These are phyloP conservation scores for Zea mays DNA, from an alignment of 176 grass and related monocot genomes.

Conservation along the genomic window DNA sequence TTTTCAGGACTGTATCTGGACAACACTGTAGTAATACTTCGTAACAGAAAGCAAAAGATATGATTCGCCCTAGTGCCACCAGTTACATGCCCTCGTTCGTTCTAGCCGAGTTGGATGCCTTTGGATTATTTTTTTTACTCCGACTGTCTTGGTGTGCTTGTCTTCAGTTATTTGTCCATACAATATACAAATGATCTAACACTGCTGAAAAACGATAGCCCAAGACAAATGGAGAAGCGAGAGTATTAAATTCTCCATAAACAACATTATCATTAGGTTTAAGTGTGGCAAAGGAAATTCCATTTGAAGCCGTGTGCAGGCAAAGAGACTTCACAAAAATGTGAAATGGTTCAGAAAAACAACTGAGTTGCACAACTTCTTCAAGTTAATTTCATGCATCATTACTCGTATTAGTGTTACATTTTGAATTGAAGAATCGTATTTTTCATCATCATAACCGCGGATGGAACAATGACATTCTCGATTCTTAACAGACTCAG, in stretches of 20 bases:
- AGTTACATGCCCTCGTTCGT: not conserved
- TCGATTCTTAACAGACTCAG: not conserved
- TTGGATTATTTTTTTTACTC: not conserved
- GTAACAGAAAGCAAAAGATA: not conserved
- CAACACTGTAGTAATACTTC: not conserved
- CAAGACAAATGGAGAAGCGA: not conserved
- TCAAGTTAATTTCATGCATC: conserved; percentile 20
- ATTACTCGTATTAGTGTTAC: conserved; percentile 1
- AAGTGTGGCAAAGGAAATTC: not conserved
- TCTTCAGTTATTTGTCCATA: not conserved
- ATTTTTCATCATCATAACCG: conserved; percentile 12
- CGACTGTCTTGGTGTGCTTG: not conserved
- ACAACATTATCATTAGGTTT: not conserved
- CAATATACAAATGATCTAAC: not conserved
- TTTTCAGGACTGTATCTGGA: not conserved
- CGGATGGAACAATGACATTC: conserved; percentile 25
- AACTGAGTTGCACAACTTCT: not conserved
- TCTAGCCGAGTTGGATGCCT: not conserved
- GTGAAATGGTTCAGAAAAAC: not conserved
- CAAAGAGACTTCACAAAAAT: not conserved
- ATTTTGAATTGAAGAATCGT: conserved; percentile 24
- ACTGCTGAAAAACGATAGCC: not conserved
- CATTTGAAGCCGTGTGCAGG: not conserved
- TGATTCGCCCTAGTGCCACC: not conserved
- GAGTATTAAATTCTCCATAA: not conserved